Evolutionary conservation across 805 yeast genomes (phyloP), one percentile per base, ranked within the genome.

Genomic region (Lachancea waltii): DNA sequence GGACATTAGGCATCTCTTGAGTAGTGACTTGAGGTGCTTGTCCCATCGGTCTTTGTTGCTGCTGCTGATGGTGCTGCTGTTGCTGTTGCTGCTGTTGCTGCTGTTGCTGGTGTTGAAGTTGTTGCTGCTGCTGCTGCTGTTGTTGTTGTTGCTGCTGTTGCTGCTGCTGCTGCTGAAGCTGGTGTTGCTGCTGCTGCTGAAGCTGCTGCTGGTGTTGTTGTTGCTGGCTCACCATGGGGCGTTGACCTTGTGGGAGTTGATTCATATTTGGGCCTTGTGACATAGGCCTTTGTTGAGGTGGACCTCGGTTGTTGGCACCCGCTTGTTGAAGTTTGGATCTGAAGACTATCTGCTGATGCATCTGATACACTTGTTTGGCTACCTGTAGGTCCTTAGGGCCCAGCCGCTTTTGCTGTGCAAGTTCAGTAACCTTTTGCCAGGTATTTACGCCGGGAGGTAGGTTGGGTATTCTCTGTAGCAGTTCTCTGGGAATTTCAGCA

Each of bases 361-460:
- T 64, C 33, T 73, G 70, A 57, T 85, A 85, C 7, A 81, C 76
- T 42, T 76, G 80, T 54, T 75, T 79, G 30, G 84, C 76, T 17
- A 72, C 58, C 11, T 73, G 73, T 65, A 80, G 63, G 19, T 73
- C 73, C 23, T 76, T 71, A 5, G 73, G 71, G 1, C 83, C 76
- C 27, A 84, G 62, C 42, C 75, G 66, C 42, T 75, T 77, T 45
- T 73, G 70, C 46, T 75, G 73, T 30, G 77, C 60, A 48, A 79
- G 70, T 29, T 79, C 81, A 58, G 79, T 75, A 20, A 85, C 76
- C 54, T 79, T 84, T 16, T 77, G 74, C 95, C 95, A 87, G 5
- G 94, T 84, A 48, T 73, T 79, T 20, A 79, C 79, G 35, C 78
- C 81, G 10, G 80, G 79, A 0, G 96, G 96, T 23, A 85, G 65